A percentile compares a stretch with the other conserved stretches of the same genome.
These are phyloP conservation scores for Drechslerella stenobrocha DNA, from an alignment of 2,329 filamentous ascomycete species.

Conservation along the genomic window DNA sequence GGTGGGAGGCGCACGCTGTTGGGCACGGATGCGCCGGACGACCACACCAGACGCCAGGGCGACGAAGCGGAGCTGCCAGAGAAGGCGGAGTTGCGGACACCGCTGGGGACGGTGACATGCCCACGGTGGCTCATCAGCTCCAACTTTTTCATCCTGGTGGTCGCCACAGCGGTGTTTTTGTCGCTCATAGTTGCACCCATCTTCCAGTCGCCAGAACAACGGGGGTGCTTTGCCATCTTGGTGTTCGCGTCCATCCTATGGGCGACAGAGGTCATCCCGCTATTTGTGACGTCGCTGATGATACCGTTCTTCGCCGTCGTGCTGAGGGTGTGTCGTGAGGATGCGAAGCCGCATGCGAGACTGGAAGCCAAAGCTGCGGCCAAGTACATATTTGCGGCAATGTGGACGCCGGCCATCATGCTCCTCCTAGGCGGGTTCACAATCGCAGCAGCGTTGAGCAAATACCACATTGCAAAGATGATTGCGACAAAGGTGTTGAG, in stretches of 20 bases:
- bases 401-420: slow-evolving; percentile 99
- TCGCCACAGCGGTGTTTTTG: slow-evolving; percentile 72
- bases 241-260: slow-evolving; percentile 91
- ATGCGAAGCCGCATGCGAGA: slow-evolving; percentile 66
- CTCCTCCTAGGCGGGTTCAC: slow-evolving; percentile 93
- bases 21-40: slow-evolving; percentile 68
- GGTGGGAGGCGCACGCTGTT: slow-evolving; percentile 77
- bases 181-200: slow-evolving; percentile 75
- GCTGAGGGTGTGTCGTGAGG: slow-evolving; percentile 79
- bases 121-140: slow-evolving; percentile 82
- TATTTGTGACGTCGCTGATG: slow-evolving; percentile 92
- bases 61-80: slow-evolving; percentile 70
- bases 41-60: slow-evolving; percentile 75
- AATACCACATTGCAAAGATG: slow-evolving; percentile 96
- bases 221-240: slow-evolving; percentile 92
- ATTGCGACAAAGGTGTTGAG: slow-evolving; percentile 95
- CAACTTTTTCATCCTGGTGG: slow-evolving; percentile 75
- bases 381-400: slow-evolving; percentile 82
- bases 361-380: slow-evolving; percentile 80
- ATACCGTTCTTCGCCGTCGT: slow-evolving; percentile 93
- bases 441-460: slow-evolving; percentile 89
- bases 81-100: slow-evolving; percentile 74
- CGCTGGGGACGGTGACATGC: slow-evolving; percentile 73
- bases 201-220: slow-evolving; percentile 83
- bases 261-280: slow-evolving; percentile 95